phyloP scores from a whole-genome alignment of 495 filamentous ascomycete species.

The Hypoxylon cercidicola region DNA sequence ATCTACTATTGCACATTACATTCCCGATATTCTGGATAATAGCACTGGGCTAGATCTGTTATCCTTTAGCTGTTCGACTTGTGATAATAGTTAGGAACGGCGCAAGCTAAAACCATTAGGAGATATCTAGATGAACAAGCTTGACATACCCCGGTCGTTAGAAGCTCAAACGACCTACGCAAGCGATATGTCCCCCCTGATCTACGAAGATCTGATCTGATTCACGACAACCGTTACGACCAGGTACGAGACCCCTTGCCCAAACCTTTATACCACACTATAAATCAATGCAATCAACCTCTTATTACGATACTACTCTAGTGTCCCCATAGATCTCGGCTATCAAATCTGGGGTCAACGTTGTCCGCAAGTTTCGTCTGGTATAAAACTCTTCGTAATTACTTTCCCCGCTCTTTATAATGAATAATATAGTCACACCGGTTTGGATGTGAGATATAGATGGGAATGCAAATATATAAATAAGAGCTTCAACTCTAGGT shows the following conservation, averaged over 20 bases:
- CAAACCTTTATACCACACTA: slow-evolving; percentile 30
- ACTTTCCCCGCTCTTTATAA: slow-evolving; percentile 9
- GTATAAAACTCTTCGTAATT: slow-evolving; percentile 9
- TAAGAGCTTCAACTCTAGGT: too few relatives aligned
- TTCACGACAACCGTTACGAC: slow-evolving; percentile 27
- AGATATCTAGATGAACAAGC: too few relatives aligned
- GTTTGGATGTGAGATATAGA: too few relatives aligned
- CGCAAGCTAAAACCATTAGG: too few relatives aligned
- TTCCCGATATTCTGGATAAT: too few relatives aligned
- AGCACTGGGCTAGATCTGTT: too few relatives aligned
- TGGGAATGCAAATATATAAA: too few relatives aligned
- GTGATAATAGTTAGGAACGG: too few relatives aligned
- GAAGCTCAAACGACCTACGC: slow-evolving; percentile 13
- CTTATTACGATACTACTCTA: background rate
- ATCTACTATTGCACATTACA: too few relatives aligned
- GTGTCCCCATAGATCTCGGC: slow-evolving; percentile 2
- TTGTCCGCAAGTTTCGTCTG: background rate
- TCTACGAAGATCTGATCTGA: slow-evolving; percentile 22
- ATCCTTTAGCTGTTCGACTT: too few relatives aligned
- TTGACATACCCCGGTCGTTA: background rate
- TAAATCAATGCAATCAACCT: slow-evolving; percentile 22
- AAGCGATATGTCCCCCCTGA: background rate
- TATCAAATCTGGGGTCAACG: slow-evolving; percentile 1
- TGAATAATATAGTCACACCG: background rate
- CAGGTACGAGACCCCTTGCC: slow-evolving; percentile 27